Percentiles rank a stretch among this genome's conserved stretches.
These are phyloP conservation scores for Botrytis deweyae DNA, from an alignment of 2,329 filamentous ascomycete species.

Conservation along the genomic window DNA sequence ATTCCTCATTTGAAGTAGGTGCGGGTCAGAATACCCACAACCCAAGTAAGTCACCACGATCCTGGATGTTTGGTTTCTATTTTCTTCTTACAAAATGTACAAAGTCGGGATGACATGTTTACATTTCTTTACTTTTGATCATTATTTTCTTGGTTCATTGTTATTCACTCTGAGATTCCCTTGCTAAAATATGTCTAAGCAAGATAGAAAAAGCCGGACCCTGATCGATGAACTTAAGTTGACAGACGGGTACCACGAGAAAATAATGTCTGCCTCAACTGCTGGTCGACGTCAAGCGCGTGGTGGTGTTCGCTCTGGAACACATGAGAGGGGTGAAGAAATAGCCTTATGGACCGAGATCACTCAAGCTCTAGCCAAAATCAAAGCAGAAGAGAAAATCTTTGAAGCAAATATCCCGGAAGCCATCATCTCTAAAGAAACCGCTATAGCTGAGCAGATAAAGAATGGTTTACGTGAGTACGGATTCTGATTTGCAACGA, in stretches of 20 bases:
- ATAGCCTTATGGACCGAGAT: slow-evolving; percentile 25
- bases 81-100: background rate
- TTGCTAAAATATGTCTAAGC: slow-evolving; percentile 16
- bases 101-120: slow-evolving; percentile 4
- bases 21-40: slow-evolving; percentile 22
- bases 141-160: background rate
- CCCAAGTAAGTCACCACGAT: slow-evolving; percentile 18
- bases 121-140: background rate
- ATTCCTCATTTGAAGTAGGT: slow-evolving; percentile 22
- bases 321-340: slow-evolving; percentile 27
- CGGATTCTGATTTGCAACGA: background rate
- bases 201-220: background rate
- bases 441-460: slow-evolving; percentile 23
- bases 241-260: slow-evolving; percentile 1
- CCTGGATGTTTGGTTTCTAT: background rate
- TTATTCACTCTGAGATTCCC: background rate
- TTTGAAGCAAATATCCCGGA: slow-evolving; percentile 22
- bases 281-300: slow-evolving; percentile 24
- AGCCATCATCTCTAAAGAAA: slow-evolving; percentile 28
- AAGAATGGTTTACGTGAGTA: slow-evolving; percentile 24
- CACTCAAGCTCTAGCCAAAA: slow-evolving; percentile 22
- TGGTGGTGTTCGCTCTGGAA: slow-evolving; percentile 24
- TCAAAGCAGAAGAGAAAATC: slow-evolving; percentile 24
- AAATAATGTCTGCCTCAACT: slow-evolving; percentile 26
- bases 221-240: slow-evolving; percentile 5